Evolutionary conservation across 306 rosid genomes (phyloP).

Genomic region (cucumber (Cucumis sativus)): Cucumber_9930_V3 NC_026657.2:29780001-29780500

Average conservation of each 20-base stretch:
- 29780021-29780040: neutral
- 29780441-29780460: constrained; percentile 2
- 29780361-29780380: neutral
- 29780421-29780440: neutral
- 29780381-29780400: neutral
- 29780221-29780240: too few species aligned
- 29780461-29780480: neutral
- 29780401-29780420: neutral
- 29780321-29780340: neutral
- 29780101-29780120: neutral
- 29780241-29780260: neutral
- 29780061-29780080: neutral
- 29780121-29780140: neutral
- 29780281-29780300: neutral
- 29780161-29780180: neutral
- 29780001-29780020: neutral
- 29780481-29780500: neutral
- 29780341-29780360: neutral
- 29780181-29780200: too few species aligned
- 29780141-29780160: neutral
- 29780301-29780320: neutral
- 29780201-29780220: too few species aligned
- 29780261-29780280: neutral
- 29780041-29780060: neutral
- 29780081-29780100: neutral